A percentile compares a stretch with the other conserved stretches of the same genome.
Evolutionary conservation across 2,329 filamentous ascomycete genomes (phyloP).

Genomic region (Aspergillaceae sp.): DNA sequence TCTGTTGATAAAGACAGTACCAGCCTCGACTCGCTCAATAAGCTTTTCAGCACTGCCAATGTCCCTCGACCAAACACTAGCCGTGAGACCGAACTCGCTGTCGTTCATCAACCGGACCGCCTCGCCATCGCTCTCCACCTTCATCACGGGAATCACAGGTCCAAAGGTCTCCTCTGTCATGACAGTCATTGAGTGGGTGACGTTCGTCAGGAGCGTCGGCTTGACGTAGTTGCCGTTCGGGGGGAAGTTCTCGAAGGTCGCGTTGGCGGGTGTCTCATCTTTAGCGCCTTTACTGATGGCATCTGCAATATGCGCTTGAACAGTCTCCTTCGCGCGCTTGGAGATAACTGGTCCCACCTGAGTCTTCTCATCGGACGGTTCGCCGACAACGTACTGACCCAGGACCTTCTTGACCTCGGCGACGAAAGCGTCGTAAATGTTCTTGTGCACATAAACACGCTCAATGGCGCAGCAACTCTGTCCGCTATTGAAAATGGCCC

Average conservation of each 20-base stretch:
- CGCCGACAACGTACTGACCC: slow-evolving; percentile 73
- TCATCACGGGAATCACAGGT: slow-evolving; percentile 83
- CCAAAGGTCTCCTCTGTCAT: slow-evolving; percentile 96
- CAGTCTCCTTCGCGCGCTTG: slow-evolving; percentile 64
- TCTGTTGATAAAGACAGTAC: slow-evolving; percentile 92
- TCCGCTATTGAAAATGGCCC: slow-evolving; percentile 96
- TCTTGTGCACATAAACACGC: slow-evolving; percentile 80
- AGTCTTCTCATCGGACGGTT: slow-evolving; percentile 69
- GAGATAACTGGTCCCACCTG: slow-evolving; percentile 86
- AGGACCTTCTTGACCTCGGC: slow-evolving; percentile 71
- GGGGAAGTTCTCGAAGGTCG: slow-evolving; percentile 63
- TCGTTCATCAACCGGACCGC: slow-evolving; percentile 86
- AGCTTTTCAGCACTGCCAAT: slow-evolving; percentile 64
- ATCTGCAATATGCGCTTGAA: slow-evolving; percentile 71
- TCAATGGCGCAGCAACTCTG: slow-evolving; percentile 94
- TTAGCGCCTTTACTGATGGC: slow-evolving; percentile 75
- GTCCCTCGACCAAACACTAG: slow-evolving; percentile 97
- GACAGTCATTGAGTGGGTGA: slow-evolving; percentile 73
- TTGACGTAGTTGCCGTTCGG: slow-evolving; percentile 79
- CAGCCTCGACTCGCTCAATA: slow-evolving; percentile 74
- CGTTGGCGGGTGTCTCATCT: slow-evolving; percentile 74
- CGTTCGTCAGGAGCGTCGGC: slow-evolving; percentile 71
- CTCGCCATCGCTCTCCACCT: slow-evolving; percentile 71
- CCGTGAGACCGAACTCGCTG: slow-evolving; percentile 85
- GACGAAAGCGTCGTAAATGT: slow-evolving; percentile 75